Evolutionary conservation across 495 filamentous ascomycete genomes (phyloP).

Genomic region (Aspergillus taichungensis): DNA sequence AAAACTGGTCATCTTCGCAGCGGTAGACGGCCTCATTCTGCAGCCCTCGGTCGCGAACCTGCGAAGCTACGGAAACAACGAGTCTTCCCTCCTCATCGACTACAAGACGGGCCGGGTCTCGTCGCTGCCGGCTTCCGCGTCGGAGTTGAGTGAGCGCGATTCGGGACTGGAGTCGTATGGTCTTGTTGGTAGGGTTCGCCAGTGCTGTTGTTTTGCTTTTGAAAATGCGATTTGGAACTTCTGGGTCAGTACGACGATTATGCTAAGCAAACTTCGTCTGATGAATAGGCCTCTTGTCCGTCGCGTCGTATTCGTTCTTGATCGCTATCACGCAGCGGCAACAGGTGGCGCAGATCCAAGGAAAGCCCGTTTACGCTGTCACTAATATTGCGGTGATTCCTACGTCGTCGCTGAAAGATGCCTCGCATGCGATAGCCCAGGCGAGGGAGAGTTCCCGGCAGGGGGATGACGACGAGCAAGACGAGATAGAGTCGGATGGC

Average conservation of each 20-base stretch:
- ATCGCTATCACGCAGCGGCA: conserved; percentile 74
- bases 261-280: neutral
- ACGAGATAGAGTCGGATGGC: conserved; percentile 27
- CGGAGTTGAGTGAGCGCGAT: conserved; percentile 28
- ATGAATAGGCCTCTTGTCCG: conserved; percentile 56
- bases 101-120: conserved; percentile 61
- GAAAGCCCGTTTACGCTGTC: conserved; percentile 73
- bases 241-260: neutral
- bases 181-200: conserved; percentile 61
- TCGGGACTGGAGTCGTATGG: conserved; percentile 66
- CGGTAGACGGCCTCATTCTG: conserved; percentile 78
- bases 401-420: conserved; percentile 64
- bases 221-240: neutral
- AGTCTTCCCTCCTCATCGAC: conserved; percentile 54
- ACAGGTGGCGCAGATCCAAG: conserved; percentile 79
- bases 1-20: conserved; percentile 72
- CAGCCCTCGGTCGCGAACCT: conserved; percentile 53
- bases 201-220: neutral
- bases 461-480: conserved; percentile 15
- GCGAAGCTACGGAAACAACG: conserved; percentile 32
- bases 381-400: conserved; percentile 84
- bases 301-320: conserved; percentile 69
- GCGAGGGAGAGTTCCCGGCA: conserved; percentile 43
- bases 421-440: conserved; percentile 56
- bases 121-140: conserved; percentile 27